Percentiles rank a stretch among this genome's conserved stretches.
phyloP scores from a whole-genome alignment of 2,329 filamentous ascomycete species.

The Aspergillus neotritici region DNA sequence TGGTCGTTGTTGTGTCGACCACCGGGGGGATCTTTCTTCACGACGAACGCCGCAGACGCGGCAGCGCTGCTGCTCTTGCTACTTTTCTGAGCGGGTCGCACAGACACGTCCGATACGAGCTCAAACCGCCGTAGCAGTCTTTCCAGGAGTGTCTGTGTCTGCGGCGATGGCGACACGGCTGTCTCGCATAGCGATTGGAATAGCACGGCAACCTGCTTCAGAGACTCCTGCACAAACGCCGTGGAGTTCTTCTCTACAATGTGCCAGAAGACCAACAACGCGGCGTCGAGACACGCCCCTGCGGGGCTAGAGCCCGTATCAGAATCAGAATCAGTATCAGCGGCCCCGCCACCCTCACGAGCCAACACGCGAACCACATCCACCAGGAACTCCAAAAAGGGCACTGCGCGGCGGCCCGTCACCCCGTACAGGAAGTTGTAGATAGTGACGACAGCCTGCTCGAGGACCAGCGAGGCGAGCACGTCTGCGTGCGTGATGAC shows the following conservation, averaged over 20 bases:
- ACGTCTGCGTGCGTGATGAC: constrained; percentile 40
- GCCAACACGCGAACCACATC: constrained; percentile 11
- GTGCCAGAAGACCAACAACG: constrained; percentile 21
- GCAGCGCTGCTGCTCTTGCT: not conserved
- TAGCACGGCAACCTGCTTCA: constrained; percentile 13
- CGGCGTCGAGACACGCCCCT: constrained; percentile 14
- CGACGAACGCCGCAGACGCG: constrained; percentile 10
- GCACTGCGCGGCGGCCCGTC: constrained; percentile 33
- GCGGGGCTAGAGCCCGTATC: not conserved
- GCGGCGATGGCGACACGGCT: too few relatives aligned
- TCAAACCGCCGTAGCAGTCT: constrained; percentile 17
- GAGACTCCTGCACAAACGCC: constrained; percentile 27
- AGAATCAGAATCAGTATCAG: not conserved
- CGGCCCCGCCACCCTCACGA: not conserved
- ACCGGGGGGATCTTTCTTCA: constrained; percentile 16
- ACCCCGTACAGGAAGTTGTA: constrained; percentile 42
- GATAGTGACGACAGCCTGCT: constrained; percentile 39
- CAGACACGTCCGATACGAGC: constrained; percentile 10
- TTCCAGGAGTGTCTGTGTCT: constrained; percentile 6
- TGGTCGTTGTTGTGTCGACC: constrained; percentile 37
- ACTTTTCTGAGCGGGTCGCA: not conserved
- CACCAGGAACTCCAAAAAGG: constrained; percentile 29
- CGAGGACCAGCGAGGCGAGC: constrained; percentile 38
- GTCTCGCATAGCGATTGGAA: constrained; percentile 16
- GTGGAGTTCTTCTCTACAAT: constrained; percentile 35